phyloP scores from a whole-genome alignment of 2,329 filamentous ascomycete genomes.

The Kalaharituber pfeilii region DNA sequence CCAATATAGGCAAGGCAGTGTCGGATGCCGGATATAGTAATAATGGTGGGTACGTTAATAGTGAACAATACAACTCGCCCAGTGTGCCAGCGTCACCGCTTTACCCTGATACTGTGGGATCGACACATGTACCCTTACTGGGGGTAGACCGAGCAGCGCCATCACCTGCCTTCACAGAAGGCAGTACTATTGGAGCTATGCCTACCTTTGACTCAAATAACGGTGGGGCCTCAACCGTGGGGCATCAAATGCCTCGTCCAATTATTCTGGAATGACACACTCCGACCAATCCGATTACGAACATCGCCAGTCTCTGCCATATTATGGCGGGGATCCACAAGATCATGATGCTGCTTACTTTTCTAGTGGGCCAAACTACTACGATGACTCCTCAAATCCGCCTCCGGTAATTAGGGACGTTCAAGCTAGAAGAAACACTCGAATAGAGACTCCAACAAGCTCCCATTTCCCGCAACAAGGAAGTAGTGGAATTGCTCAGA shows the following conservation, averaged over 20 bases:
- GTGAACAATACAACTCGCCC: background rate
- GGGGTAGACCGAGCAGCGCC: background rate
- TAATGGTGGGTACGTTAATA: conserved; percentile 22
- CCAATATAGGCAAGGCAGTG: conserved; percentile 45
- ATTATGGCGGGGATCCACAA: conserved; percentile 31
- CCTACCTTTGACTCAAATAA: conserved; percentile 52
- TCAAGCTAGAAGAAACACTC: conserved; percentile 75
- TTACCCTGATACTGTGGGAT: background rate
- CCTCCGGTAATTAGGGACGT: conserved; percentile 83
- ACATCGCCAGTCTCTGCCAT: conserved; percentile 16
- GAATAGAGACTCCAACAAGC: conserved; percentile 68
- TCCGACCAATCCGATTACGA: conserved; percentile 45
- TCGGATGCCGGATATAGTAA: conserved; percentile 80
- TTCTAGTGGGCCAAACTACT: conserved; percentile 21
- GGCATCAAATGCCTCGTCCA: conserved; percentile 87
- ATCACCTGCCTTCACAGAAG: conserved; percentile 28
- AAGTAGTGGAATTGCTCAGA: conserved; percentile 87
- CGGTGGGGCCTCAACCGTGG: conserved; percentile 63
- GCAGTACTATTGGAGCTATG: conserved; percentile 59
- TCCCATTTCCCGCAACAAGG: conserved; percentile 68
- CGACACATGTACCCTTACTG: background rate
- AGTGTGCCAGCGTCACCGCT: background rate
- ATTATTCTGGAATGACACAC: conserved; percentile 65
- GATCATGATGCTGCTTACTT: conserved; percentile 29
- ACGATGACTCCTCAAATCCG: conserved; percentile 32